Base-by-base conservation (phyloP, 2,329 filamentous ascomycete species). In the Aspergillus sp. region DNA sequence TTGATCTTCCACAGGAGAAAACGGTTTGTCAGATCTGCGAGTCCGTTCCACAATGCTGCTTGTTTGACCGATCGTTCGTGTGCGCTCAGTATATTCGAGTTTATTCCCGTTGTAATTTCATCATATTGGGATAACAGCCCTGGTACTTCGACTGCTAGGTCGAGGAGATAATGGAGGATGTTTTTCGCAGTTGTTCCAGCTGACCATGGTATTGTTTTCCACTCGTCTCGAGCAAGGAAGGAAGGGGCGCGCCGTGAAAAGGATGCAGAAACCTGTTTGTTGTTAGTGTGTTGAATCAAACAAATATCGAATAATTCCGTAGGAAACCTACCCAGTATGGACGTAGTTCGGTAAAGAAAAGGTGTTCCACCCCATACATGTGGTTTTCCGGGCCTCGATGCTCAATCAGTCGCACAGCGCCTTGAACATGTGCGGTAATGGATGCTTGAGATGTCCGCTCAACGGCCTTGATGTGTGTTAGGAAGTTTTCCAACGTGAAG, bases 151-250 rank as follows among this genome's bases (percentile, higher is more conserved):
- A 73, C 70, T 4, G 73, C 75, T 17, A 77, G 63, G 55, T 78
- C 76, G 4, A 78, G 63, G 0, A 78, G 63, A 60, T 77, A 69
- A 52, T 78, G 75, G 13, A 78, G 55, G 22, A 77, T 72, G 50
- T 78, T 75, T 61, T 77, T 78, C 3, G 61, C 65, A 13, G 71
- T 76, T 7, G 76, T 76, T 3, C 70, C 71, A 28, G 72, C 70
- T 30, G 75, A 74, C 76, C 76, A 79, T 0, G 77, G 77, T 17
- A 78, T 65, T 7, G 70, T 76, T 54, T 77, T 78, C 77, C 77
- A 79, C 41, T 76, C 75, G 47, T 76, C 70, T 11, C 60, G 65
- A 4, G 74, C 72, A 11, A 79, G 69, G 55, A 78, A 78, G 7
- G 74, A 74, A 1, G 74, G 71, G n/a, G 65, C 62, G 25, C 76